A percentile compares a stretch with the other conserved stretches of the same genome.
These are phyloP conservation scores for Clitopilus hobsonii DNA, from an alignment of 768 basidiomycete species.

Conservation along the genomic window DNA sequence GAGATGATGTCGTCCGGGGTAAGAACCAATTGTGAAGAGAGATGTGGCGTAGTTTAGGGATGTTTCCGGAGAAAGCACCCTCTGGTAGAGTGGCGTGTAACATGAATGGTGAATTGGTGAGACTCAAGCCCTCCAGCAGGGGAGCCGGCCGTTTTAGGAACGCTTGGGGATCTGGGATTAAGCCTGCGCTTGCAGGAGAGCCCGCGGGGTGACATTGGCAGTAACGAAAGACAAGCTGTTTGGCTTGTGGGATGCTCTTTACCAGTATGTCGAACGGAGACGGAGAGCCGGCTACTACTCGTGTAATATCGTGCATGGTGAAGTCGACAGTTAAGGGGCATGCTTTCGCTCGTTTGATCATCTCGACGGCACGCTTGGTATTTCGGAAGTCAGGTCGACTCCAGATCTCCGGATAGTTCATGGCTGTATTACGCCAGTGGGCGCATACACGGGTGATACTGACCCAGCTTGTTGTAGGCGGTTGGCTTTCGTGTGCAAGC, in stretches of 20 bases:
- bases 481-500: not conserved
- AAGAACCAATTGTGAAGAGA: not conserved
- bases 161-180: no score
- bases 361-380: not conserved
- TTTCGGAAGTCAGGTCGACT: not conserved
- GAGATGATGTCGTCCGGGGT: not conserved
- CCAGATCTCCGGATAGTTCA: not conserved
- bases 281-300: no score
- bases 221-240: no score
- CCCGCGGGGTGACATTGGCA: no score
- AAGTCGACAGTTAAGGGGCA: not conserved
- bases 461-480: not conserved
- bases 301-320: no score
- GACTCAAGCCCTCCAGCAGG: not conserved
- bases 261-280: no score
- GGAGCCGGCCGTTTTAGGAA: no score
- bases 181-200: no score
- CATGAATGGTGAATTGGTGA: not conserved
- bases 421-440: not conserved
- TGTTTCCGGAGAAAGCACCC: not conserved
- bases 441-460: not conserved
- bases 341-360: not conserved
- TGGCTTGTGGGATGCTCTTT: no score
- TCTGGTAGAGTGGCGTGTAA: no score
- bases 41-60: not conserved